Conservation (phyloP, 192 early-diverging fungal genomes). For the Pilaira anomala region DNA sequence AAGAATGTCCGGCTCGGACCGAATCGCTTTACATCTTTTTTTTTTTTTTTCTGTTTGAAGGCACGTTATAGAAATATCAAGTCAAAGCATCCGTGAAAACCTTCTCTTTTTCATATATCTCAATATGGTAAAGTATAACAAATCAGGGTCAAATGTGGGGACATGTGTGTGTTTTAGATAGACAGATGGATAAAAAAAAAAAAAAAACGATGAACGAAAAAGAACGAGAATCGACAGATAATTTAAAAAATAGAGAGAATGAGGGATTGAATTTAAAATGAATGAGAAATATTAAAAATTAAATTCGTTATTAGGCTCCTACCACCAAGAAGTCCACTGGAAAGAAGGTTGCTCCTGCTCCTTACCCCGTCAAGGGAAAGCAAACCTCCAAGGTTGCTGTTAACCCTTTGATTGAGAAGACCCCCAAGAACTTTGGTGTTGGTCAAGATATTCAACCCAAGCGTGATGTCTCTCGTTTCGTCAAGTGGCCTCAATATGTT, state of each 20-base stretch:
- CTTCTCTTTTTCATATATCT: too few relatives aligned
- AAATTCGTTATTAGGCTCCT: background rate
- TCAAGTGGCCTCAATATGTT: slow-evolving; percentile 99
- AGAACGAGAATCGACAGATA: too few relatives aligned
- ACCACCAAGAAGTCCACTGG: slow-evolving; percentile 53
- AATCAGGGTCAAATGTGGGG: too few relatives aligned
- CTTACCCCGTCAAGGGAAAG: slow-evolving; percentile 70
- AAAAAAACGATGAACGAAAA: too few relatives aligned
- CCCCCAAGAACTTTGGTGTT: slow-evolving; percentile 91
- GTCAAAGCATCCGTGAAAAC: too few relatives aligned
- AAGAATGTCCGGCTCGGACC: too few relatives aligned
- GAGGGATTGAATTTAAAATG: background rate
- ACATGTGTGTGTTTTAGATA: too few relatives aligned
- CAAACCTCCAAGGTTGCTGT: slow-evolving; percentile 62
- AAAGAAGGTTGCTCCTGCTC: slow-evolving; percentile 93
- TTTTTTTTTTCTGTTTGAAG: too few relatives aligned
- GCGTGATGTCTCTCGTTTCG: slow-evolving; percentile 92
- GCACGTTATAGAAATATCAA: too few relatives aligned
- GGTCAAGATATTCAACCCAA: slow-evolving; percentile 97
- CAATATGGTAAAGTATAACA: too few relatives aligned
- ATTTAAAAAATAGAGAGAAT: background rate
- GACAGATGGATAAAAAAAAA: too few relatives aligned
- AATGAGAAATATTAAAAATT: slow-evolving; percentile 4
- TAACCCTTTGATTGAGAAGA: slow-evolving; percentile 94
- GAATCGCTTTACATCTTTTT: too few relatives aligned